Evolutionary conservation across 305 asterid species (phyloP).

Genomic region (Fraxinus xanthoxyloides): DNA sequence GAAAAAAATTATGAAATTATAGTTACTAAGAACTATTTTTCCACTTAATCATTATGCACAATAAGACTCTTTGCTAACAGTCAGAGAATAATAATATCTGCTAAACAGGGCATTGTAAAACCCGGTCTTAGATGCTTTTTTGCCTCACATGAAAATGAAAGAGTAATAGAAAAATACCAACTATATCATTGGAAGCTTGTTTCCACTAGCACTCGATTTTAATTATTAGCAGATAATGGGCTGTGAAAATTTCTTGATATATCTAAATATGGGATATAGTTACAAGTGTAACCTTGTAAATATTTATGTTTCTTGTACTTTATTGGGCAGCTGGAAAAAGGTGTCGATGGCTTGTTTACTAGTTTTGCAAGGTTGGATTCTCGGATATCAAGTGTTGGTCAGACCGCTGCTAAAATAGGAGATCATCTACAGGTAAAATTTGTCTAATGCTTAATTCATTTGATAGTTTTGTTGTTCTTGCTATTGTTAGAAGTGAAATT

Average conservation of each 20-base stretch:
- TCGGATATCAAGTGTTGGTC: conserved; percentile 98
- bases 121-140: neutral
- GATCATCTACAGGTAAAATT: conserved; percentile 89
- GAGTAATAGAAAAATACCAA: neutral
- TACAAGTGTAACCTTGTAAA: conserved; percentile 10
- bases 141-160: neutral
- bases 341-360: conserved; percentile 92
- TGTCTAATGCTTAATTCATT: neutral
- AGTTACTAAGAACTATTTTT: neutral
- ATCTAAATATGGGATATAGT: conserved; percentile 15
- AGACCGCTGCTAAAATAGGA: conserved; percentile 98
- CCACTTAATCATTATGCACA: neutral
- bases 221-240: neutral
- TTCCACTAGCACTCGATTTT: neutral
- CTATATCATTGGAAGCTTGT: neutral
- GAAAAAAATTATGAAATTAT: neutral
- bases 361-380: conserved; percentile 95
- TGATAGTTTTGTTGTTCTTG: conserved; percentile 4
- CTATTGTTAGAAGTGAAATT: neutral
- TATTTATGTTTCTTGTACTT: conserved; percentile 16
- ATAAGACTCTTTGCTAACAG: neutral
- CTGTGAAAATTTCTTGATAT: neutral
- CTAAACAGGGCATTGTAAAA: neutral
- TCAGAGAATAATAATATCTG: neutral
- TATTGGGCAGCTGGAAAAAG: conserved; percentile 80